Evolutionary conservation across 2,329 filamentous ascomycete species (phyloP), one percentile per base, ranked within the genome.

Genomic region (Pseudogymnoascus sp.): DNA sequence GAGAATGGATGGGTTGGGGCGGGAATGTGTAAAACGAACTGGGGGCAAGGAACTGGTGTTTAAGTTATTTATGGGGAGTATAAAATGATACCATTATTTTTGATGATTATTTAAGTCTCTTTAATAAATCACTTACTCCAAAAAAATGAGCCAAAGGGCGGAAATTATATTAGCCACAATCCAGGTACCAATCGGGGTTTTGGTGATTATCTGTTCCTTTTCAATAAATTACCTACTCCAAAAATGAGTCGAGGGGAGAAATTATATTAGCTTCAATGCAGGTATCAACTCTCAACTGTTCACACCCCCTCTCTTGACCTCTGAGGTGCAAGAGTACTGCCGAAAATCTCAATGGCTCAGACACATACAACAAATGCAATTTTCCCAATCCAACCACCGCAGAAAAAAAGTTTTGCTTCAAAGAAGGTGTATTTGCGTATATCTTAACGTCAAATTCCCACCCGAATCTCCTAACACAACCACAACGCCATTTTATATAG

Each of bases 401-500:
- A 16, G 47, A 44, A 44, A 44, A 40, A 44, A 11, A 1, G 0
- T n/a, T 44, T 44, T 44, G 40, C 18, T 44, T 23, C 40, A 44
- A 44, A 44, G 40, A 44, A 44, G 40, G 40, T 44, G 40, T 44
- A 44, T 44, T 44, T 44, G 40, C 40, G 40, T 44, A 11, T 44
- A 44, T 44, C 40, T 44, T 44, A 44, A 44, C 40, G 40, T 44
- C 40, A 44, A 44, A 44, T 14, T 33, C 50, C 31, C 50, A 21
- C 31, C 23, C 14, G 8, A 8, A 62, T 62, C 33, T 62, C 60
- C 38, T 33, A 62, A 61, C 59, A 25, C 59, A 35, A 40, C 23
- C 40, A 12, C 40, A 59, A 59, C 50, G 50, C 50, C 50, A 59
- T 59, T 59, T 59, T 59, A 35, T 59, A 21, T 59, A 59, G 25